A percentile compares a stretch with the other conserved stretches of the same genome.
phyloP scores from a whole-genome alignment of 1,284 basidiomycete genomes.

The Cryptococcus sp. region DNA sequence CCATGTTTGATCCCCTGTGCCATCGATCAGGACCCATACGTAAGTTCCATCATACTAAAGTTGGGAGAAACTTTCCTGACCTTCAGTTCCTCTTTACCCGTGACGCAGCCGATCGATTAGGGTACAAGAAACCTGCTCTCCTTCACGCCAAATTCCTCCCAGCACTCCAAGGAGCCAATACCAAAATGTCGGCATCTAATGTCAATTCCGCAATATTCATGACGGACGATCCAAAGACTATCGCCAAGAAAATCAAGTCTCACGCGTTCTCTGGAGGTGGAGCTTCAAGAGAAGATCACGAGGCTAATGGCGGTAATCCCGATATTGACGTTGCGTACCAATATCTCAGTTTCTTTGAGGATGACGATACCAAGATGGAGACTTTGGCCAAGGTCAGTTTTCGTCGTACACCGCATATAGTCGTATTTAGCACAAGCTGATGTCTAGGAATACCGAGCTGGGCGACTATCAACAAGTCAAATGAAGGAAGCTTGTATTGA shows the following conservation, averaged over 20 bases:
- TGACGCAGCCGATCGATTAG: slow-evolving; percentile 88
- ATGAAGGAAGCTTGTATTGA: slow-evolving; percentile 88
- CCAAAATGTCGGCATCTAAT: slow-evolving; percentile 97
- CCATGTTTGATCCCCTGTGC: slow-evolving; percentile 96
- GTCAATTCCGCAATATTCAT: slow-evolving; percentile 89
- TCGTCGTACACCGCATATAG: not conserved
- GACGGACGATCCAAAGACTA: slow-evolving; percentile 87
- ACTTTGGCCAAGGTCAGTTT: slow-evolving; percentile 65
- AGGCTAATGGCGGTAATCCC: slow-evolving; percentile 80
- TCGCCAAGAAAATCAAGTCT: slow-evolving; percentile 97
- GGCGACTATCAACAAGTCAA: slow-evolving; percentile 82
- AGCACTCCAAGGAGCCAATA: slow-evolving; percentile 93
- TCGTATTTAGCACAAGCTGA: slow-evolving; percentile 1
- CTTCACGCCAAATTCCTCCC: slow-evolving; percentile 98
- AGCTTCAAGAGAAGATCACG: slow-evolving; percentile 92
- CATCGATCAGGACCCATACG: slow-evolving; percentile 76
- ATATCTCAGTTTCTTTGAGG: slow-evolving; percentile 94
- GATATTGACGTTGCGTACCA: slow-evolving; percentile 97
- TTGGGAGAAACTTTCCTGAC: not conserved
- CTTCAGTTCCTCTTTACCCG: slow-evolving; percentile 88
- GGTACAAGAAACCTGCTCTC: slow-evolving; percentile 90
- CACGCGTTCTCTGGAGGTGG: slow-evolving; percentile 84
- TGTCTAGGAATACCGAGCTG: slow-evolving; percentile 80
- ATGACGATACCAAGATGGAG: slow-evolving; percentile 83
- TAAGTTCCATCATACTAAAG: slow-evolving; percentile 10